Evolutionary conservation across 2,329 filamentous ascomycete species (phyloP).

Genomic region (Venturia oleaginea): DNA sequence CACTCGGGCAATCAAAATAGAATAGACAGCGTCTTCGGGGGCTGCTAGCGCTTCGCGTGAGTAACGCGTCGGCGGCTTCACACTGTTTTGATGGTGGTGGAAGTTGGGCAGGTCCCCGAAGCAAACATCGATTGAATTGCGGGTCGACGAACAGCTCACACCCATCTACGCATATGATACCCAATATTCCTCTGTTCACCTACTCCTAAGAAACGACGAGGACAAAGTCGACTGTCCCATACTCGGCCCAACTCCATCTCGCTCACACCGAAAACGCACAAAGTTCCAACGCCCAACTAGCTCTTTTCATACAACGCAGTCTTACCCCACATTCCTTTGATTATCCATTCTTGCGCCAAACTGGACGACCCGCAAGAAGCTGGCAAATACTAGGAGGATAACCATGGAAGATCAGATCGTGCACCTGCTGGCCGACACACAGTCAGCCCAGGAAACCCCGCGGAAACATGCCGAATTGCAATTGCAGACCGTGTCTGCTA

Average conservation of each 20-base stretch:
- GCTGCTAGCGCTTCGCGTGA: not conserved
- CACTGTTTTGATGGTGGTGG: not conserved
- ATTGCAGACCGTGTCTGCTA: conserved; percentile 60
- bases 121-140: not conserved
- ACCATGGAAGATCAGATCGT: conserved; percentile 87
- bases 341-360: not conserved
- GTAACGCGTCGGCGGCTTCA: not conserved
- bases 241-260: not conserved
- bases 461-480: conserved; percentile 82
- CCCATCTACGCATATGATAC: not conserved
- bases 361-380: not conserved
- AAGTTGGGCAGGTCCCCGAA: not conserved
- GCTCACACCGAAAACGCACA: not conserved
- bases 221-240: not conserved
- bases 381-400: not conserved
- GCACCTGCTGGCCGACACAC: conserved; percentile 77
- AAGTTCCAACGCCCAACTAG: not conserved
- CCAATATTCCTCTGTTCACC: not conserved
- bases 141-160: not conserved
- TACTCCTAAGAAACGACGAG: conserved; percentile 19
- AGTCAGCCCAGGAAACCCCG: conserved; percentile 63
- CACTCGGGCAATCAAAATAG: not conserved
- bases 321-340: not conserved
- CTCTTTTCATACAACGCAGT: not conserved
- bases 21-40: not conserved